These are phyloP conservation scores for Plasmodium inui DNA, from an alignment of 169 alveolate species.

Conservation along the genomic window DNA sequence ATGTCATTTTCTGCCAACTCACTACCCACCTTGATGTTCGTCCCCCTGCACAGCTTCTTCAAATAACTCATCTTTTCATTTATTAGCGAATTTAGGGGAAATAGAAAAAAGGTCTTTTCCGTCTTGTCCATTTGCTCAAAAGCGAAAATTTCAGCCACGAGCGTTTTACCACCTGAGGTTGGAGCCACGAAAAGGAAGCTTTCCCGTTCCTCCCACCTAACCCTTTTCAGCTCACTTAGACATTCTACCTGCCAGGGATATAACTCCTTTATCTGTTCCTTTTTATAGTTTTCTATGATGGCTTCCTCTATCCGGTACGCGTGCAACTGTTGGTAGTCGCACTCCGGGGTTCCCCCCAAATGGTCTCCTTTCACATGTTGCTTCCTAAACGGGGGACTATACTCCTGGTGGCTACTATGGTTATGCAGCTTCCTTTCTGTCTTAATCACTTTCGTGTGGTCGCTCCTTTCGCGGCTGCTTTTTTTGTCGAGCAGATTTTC, in stretches of 20 bases:
- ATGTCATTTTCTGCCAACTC: conserved; percentile 22
- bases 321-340: neutral
- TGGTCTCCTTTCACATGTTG: neutral
- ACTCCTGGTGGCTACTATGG: neutral
- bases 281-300: conserved; percentile 32
- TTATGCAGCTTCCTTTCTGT: neutral
- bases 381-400: neutral
- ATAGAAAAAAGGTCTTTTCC: conserved; percentile 20
- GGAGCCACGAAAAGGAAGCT: conserved; percentile 56
- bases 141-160: conserved; percentile 50
- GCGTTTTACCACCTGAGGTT: conserved; percentile 68
- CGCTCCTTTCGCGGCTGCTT: neutral
- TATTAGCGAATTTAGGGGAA: conserved; percentile 66
- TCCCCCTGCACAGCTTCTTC: conserved; percentile 44
- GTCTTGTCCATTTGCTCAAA: conserved; percentile 43
- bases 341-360: neutral
- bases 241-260: conserved; percentile 71
- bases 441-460: neutral
- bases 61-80: conserved; percentile 50
- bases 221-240: conserved; percentile 19
- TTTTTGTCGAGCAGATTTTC: conserved; percentile 15
- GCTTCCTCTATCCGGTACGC: neutral
- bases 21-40: conserved; percentile 24
- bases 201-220: conserved; percentile 52
- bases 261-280: conserved; percentile 36